Evolutionary conservation across 2,329 filamentous ascomycete genomes (phyloP).

Genomic region (Aspergillus ustus): DNA sequence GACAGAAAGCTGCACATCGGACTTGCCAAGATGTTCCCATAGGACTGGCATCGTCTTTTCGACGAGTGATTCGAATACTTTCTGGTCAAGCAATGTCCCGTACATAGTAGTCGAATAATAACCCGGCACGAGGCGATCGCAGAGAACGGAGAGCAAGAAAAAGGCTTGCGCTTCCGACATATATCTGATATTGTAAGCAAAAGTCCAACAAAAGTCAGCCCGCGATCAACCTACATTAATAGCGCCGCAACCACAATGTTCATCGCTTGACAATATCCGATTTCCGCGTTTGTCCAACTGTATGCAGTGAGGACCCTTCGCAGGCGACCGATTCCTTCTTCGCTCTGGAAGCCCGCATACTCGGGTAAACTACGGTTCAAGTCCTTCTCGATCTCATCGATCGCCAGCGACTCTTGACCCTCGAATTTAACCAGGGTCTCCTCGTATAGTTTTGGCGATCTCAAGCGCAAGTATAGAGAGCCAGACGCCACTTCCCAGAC

Average conservation of each 20-base stretch:
- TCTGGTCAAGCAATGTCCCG: slow-evolving; percentile 92
- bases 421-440: slow-evolving; percentile 84
- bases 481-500: slow-evolving; percentile 96
- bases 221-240: slow-evolving; percentile 68
- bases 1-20: slow-evolving; percentile 94
- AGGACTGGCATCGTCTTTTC: slow-evolving; percentile 98
- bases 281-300: slow-evolving; percentile 93
- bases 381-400: slow-evolving; percentile 99
- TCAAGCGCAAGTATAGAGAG: slow-evolving; percentile 83
- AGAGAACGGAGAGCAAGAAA: slow-evolving; percentile 87
- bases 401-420: slow-evolving; percentile 87
- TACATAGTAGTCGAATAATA: slow-evolving; percentile 99
- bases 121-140: slow-evolving; percentile 88
- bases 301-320: slow-evolving; percentile 93
- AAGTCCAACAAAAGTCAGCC: background rate
- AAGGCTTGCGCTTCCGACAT: slow-evolving; percentile 97
- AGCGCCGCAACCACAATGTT: slow-evolving; percentile 99
- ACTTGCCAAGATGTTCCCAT: slow-evolving; percentile 97
- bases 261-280: slow-evolving; percentile 99
- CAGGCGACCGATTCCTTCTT: slow-evolving; percentile 89
- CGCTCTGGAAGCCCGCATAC: slow-evolving; percentile 95
- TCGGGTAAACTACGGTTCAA: slow-evolving; percentile 94
- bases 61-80: slow-evolving; percentile 96
- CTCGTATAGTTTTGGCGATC: slow-evolving; percentile 80
- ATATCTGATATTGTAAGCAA: slow-evolving; percentile 62